These are phyloP conservation scores for Penicillium bovifimosum DNA, from an alignment of 495 filamentous ascomycete species.

Conservation along the genomic window DNA sequence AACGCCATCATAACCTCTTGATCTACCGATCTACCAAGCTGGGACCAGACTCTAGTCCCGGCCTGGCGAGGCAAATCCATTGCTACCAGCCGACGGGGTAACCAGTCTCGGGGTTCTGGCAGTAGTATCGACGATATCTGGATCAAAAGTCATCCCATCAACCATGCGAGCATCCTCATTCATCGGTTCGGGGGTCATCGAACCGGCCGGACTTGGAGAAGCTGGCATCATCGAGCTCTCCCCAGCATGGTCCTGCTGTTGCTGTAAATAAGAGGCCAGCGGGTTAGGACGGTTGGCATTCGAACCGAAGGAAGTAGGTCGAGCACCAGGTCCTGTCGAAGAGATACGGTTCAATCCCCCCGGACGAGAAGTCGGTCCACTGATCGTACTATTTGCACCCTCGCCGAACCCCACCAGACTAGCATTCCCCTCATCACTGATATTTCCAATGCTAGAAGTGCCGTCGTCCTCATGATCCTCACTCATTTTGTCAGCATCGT, in stretches of 20 bases:
- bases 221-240: slow-evolving; percentile 29
- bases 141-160: slow-evolving; percentile 53
- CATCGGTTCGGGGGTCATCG: slow-evolving; percentile 35
- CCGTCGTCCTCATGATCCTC: slow-evolving; percentile 57
- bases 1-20: slow-evolving; percentile 12
- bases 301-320: slow-evolving; percentile 35
- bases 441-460: slow-evolving; percentile 58
- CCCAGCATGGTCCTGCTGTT: slow-evolving; percentile 20
- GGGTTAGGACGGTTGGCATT: slow-evolving; percentile 25
- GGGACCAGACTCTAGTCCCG: slow-evolving; percentile 12
- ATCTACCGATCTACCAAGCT: slow-evolving; percentile 2
- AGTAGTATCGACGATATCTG: slow-evolving; percentile 49
- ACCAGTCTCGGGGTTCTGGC: slow-evolving; percentile 38
- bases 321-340: slow-evolving; percentile 22
- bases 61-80: slow-evolving; percentile 13
- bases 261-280: slow-evolving; percentile 23
- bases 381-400: slow-evolving; percentile 73
- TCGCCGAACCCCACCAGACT: slow-evolving; percentile 84
- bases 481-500: slow-evolving; percentile 65
- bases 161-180: slow-evolving; percentile 46
- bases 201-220: slow-evolving; percentile 35
- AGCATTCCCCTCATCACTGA: slow-evolving; percentile 72
- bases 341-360: slow-evolving; percentile 27
- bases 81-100: slow-evolving; percentile 18
- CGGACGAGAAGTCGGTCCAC: slow-evolving; percentile 58